Base-by-base conservation (phyloP, 2,329 filamentous ascomycete genomes). In the Aspergillus puulaauensis region DNA sequence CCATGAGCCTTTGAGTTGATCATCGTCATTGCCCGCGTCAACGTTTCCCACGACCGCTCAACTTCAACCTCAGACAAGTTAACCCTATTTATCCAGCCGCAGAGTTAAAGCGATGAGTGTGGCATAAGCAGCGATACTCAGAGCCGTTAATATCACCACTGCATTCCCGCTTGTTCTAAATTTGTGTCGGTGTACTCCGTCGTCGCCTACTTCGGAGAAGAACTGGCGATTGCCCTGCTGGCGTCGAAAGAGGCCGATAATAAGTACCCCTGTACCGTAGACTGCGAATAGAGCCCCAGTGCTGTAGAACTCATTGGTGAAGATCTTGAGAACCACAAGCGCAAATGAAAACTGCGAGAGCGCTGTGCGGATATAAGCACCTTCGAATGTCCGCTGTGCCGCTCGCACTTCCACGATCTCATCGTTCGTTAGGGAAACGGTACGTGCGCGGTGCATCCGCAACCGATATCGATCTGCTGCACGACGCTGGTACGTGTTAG, bases 241-340 rank as follows among this genome's bases (percentile, higher is more conserved):
- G 54, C 95, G 86, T 57, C 95, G 85, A 75, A 96, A 96, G 54
- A 91, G 80, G 66, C 91, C 90, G 59, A 96, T 91, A 24, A 90
- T 81, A 70, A 98, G 80, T 48, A 99, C 85, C 6, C 91, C 90
- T 3, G 88, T 87, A 12, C 93, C 95, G 70, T 98, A 98, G 49
- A 91, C 87, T 44, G 95, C 93, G 72, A 97, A 97, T 33, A 99
- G 82, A 6, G 95, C 95, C n/a, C 95, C 95, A 62, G 97, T 96
- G 65, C 89, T 87, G 77, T 98, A 98, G 80, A 99, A 98, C 72
- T 98, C 95, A 52, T 88, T 85, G 8, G 92, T 97, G 79, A 99
- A 98, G 75, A 99, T 96, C 79, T 96, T 96, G 65, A 96, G 86
- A 52, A 99, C 90, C 62, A 99, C 88, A 50, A 99, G 86, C 19